phyloP scores from a whole-genome alignment of 2,329 filamentous ascomycete species.

The Neonectria sp. region DNA sequence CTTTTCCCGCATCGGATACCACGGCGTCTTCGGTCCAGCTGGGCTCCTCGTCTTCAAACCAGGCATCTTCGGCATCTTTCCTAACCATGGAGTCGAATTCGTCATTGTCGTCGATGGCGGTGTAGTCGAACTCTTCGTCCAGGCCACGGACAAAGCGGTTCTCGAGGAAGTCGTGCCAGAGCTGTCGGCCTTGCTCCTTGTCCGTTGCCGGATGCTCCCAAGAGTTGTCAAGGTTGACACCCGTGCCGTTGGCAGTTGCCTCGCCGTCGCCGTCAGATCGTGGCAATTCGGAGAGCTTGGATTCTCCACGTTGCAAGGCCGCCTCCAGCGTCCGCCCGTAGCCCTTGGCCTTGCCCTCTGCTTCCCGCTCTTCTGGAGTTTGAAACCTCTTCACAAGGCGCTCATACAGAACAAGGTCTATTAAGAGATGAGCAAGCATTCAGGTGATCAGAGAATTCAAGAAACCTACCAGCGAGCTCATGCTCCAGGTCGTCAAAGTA shows the following conservation, averaged over 20 bases:
- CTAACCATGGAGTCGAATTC: slow-evolving; percentile 76
- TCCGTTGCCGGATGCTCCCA: slow-evolving; percentile 50
- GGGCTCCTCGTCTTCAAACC: slow-evolving; percentile 86
- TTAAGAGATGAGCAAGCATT: slow-evolving; percentile 19
- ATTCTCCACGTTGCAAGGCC: slow-evolving; percentile 82
- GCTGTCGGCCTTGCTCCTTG: slow-evolving; percentile 76
- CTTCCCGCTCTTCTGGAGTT: slow-evolving; percentile 79
- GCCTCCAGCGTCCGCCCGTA: slow-evolving; percentile 86
- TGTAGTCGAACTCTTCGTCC: slow-evolving; percentile 86
- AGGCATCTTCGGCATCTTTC: slow-evolving; percentile 78
- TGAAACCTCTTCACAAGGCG: slow-evolving; percentile 84
- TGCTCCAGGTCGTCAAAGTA: slow-evolving; percentile 76
- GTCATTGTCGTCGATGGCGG: slow-evolving; percentile 77
- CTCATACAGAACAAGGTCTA: slow-evolving; percentile 87
- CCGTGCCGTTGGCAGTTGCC: slow-evolving; percentile 15
- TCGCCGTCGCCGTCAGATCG: slow-evolving; percentile 21
- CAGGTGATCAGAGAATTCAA: background rate
- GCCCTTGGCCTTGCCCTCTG: slow-evolving; percentile 80
- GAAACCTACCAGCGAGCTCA: slow-evolving; percentile 65
- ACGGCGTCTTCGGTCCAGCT: slow-evolving; percentile 69
- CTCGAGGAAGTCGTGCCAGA: slow-evolving; percentile 82
- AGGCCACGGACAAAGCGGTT: slow-evolving; percentile 81
- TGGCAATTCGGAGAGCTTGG: slow-evolving; percentile 74
- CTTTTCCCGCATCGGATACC: slow-evolving; percentile 11
- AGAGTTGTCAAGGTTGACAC: slow-evolving; percentile 54